phyloP scores from a whole-genome alignment of 805 yeast genomes.

The Saturnispora kantuleensis region DNA sequence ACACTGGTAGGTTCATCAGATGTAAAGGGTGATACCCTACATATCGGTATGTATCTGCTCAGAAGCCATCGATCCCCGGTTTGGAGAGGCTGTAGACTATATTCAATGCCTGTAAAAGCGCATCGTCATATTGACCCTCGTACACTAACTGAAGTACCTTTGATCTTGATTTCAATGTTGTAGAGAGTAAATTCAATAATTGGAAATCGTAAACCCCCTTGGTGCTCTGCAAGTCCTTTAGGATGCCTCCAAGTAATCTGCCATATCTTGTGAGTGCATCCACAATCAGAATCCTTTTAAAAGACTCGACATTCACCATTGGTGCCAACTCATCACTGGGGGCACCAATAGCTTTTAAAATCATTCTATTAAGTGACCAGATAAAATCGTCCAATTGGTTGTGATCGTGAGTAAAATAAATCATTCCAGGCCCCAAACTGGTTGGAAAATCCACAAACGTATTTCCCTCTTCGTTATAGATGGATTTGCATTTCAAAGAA shows the following conservation, averaged over 20 bases:
- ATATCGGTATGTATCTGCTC: neutral
- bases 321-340: slow-evolving; percentile 21
- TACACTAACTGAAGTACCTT: slow-evolving; percentile 6
- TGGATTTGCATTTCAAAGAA: slow-evolving; percentile 9
- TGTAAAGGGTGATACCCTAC: neutral
- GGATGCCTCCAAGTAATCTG: neutral
- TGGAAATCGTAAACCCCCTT: neutral
- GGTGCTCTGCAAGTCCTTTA: neutral
- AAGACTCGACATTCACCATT: slow-evolving; percentile 15
- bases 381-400: slow-evolving; percentile 14
- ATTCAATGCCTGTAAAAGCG: slow-evolving; percentile 7
- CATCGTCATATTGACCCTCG: neutral
- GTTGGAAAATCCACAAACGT: slow-evolving; percentile 7
- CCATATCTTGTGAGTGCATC: slow-evolving; percentile 8
- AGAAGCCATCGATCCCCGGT: neutral
- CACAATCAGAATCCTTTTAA: slow-evolving; percentile 13
- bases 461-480: slow-evolving; percentile 17
- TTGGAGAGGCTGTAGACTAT: slow-evolving; percentile 6
- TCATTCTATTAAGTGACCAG: slow-evolving; percentile 19
- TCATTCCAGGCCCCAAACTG: slow-evolving; percentile 19
- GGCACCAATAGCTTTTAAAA: slow-evolving; percentile 13
- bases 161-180: slow-evolving; percentile 14
- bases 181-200: neutral
- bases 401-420: slow-evolving; percentile 20
- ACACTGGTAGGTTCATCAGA: neutral